Percentiles rank a stretch among this genome's conserved stretches.
Conservation (phyloP, 2,329 filamentous ascomycete genomes). For the Tolypocladium guangdongense region DNA sequence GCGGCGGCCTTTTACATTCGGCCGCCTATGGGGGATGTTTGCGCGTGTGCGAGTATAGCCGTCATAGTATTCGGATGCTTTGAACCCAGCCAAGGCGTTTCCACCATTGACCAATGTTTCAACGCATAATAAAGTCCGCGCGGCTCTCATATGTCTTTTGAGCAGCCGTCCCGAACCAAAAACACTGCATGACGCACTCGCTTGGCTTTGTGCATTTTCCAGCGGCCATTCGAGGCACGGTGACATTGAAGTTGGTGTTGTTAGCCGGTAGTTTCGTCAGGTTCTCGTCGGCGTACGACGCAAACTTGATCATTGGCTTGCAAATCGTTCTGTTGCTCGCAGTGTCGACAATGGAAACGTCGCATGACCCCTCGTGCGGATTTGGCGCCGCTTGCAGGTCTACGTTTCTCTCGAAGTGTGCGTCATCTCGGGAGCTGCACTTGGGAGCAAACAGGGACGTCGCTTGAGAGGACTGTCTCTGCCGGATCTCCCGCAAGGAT, state of each 20-base stretch:
- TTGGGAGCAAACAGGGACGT: too few species aligned
- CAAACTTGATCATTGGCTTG: slow-evolving; percentile 40
- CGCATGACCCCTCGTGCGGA: slow-evolving; percentile 34
- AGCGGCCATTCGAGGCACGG: slow-evolving; percentile 36
- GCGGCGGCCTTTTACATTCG: background rate
- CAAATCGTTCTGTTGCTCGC: slow-evolving; percentile 41
- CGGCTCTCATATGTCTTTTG: slow-evolving; percentile 54
- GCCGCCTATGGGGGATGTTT: background rate
- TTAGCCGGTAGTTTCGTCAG: slow-evolving; percentile 22
- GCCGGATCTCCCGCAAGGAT: background rate
- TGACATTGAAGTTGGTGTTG: slow-evolving; percentile 41
- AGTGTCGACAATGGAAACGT: slow-evolving; percentile 47
- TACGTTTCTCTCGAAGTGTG: too few species aligned
- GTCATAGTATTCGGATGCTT: background rate
- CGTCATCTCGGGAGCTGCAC: too few species aligned
- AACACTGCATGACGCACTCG: slow-evolving; percentile 47
- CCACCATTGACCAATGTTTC: background rate
- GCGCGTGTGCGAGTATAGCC: background rate
- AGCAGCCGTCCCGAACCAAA: slow-evolving; percentile 44
- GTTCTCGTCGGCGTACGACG: slow-evolving; percentile 39
- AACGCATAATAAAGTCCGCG: slow-evolving; percentile 37
- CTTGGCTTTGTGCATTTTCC: slow-evolving; percentile 37
- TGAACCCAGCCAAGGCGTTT: background rate
- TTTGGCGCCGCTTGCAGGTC: too few species aligned
- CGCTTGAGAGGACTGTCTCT: background rate